phyloP scores from a whole-genome alignment of 306 rosid genomes.

The Dalbergia oliveri region DNA sequence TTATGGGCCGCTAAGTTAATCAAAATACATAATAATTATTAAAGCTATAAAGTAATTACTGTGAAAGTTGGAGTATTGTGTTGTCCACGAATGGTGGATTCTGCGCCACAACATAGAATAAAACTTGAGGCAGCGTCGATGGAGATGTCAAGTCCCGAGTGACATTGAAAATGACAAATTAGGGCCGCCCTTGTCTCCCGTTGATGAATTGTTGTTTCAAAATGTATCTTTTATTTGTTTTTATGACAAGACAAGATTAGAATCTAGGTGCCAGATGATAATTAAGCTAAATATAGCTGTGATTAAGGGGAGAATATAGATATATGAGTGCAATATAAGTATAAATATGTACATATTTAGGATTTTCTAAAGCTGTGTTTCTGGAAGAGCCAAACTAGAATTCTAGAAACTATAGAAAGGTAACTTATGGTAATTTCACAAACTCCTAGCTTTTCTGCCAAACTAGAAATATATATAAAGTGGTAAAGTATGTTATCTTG shows the following conservation, averaged over 20 bases:
- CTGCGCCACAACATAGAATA: constrained; percentile 26
- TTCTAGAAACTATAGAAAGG: background rate
- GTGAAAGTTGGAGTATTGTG: constrained; percentile 38
- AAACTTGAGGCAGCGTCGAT: background rate
- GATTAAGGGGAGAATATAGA: too few relatives aligned
- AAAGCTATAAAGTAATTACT: constrained; percentile 7
- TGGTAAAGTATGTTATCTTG: constrained; percentile 28
- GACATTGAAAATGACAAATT: constrained; percentile 47
- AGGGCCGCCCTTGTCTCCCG: background rate
- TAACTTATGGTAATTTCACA: constrained; percentile 27
- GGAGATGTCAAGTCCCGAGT: background rate
- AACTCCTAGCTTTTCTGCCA: background rate
- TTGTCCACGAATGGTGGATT: constrained; percentile 39
- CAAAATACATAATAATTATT: background rate
- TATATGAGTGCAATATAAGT: too few relatives aligned
- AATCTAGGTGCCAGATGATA: too few relatives aligned
- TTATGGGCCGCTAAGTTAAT: too few relatives aligned
- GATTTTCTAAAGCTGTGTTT: background rate
- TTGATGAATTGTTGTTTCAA: background rate
- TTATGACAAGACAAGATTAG: too few relatives aligned
- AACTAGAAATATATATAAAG: constrained; percentile 16
- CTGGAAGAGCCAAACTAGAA: background rate
- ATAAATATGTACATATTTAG: background rate
- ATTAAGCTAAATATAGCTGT: too few relatives aligned
- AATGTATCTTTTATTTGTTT: too few relatives aligned